Evolutionary conservation across 805 yeast genomes (phyloP).

Genomic region (Yamadazyma sp.): DNA sequence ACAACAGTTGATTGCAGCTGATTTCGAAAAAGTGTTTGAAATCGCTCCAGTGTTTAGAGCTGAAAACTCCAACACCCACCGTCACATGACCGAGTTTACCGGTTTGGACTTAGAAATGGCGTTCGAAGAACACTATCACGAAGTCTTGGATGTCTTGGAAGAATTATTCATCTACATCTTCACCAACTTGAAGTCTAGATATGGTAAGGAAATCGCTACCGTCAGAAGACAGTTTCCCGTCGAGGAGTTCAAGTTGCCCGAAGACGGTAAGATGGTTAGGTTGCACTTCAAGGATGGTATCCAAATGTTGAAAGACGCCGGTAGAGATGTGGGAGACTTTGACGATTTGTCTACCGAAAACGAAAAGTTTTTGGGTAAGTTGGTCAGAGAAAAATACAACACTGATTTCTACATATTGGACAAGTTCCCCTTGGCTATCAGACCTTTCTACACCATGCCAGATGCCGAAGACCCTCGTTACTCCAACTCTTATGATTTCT

Average conservation of each 20-base stretch:
- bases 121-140: conserved; percentile 97
- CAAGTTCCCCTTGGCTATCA: conserved; percentile 93
- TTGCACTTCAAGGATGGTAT: conserved; percentile 91
- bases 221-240: conserved; percentile 96
- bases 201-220: conserved; percentile 76
- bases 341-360: conserved; percentile 93
- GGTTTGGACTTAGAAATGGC: conserved; percentile 99
- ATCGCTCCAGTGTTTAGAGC: conserved; percentile 99
- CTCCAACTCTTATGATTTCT: conserved; percentile 98
- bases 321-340: conserved; percentile 80
- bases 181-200: conserved; percentile 76
- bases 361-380: conserved; percentile 88
- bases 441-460: conserved; percentile 99
- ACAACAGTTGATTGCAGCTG: conserved; percentile 97
- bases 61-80: conserved; percentile 97
- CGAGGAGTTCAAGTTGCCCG: conserved; percentile 94
- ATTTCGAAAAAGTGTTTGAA: conserved; percentile 94
- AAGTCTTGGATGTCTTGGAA: conserved; percentile 61
- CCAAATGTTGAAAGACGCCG: conserved; percentile 78
- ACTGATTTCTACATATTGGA: conserved; percentile 98
- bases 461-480: conserved; percentile 88
- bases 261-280: conserved; percentile 89
- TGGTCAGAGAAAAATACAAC: conserved; percentile 90
- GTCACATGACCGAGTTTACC: conserved; percentile 98
- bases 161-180: conserved; percentile 88